phyloP scores from a whole-genome alignment of 495 filamentous ascomycete genomes.

The Xylaria nigripes region DNA sequence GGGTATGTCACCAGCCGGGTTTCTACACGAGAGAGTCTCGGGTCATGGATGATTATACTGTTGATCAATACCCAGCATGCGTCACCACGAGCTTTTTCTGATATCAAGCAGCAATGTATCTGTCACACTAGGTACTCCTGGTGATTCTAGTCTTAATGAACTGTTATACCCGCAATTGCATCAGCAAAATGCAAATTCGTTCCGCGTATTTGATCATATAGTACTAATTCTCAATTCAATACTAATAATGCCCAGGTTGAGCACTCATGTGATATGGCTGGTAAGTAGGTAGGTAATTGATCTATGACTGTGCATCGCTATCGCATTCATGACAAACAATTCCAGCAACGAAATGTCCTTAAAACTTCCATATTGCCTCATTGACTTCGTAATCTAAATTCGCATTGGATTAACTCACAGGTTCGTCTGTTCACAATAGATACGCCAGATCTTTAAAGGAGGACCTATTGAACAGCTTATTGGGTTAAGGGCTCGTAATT shows the following conservation, averaged over 20 bases:
- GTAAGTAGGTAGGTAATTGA: too few species aligned
- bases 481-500: not conserved
- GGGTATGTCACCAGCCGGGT: conserved; percentile 3
- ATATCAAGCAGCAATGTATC: conserved; percentile 11
- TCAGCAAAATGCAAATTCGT: not conserved
- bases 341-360: too few species aligned
- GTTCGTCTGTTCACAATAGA: too few species aligned
- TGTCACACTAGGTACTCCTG: conserved; percentile 2
- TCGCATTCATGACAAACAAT: too few species aligned
- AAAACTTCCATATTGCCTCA: not conserved
- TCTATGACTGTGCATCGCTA: too few species aligned
- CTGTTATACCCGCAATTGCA: not conserved
- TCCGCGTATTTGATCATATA: not conserved
- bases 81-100: conserved; percentile 7
- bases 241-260: too few species aligned
- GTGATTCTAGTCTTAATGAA: not conserved
- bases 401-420: too few species aligned
- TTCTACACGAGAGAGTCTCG: conserved; percentile 3
- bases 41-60: conserved; percentile 11
- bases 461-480: not conserved
- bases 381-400: not conserved
- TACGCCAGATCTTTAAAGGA: too few species aligned
- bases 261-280: too few species aligned
- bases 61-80: conserved; percentile 11
- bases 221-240: too few species aligned